These are phyloP conservation scores for Macrocybe gigantea DNA, from an alignment of 768 basidiomycete species.

Conservation along the genomic window DNA sequence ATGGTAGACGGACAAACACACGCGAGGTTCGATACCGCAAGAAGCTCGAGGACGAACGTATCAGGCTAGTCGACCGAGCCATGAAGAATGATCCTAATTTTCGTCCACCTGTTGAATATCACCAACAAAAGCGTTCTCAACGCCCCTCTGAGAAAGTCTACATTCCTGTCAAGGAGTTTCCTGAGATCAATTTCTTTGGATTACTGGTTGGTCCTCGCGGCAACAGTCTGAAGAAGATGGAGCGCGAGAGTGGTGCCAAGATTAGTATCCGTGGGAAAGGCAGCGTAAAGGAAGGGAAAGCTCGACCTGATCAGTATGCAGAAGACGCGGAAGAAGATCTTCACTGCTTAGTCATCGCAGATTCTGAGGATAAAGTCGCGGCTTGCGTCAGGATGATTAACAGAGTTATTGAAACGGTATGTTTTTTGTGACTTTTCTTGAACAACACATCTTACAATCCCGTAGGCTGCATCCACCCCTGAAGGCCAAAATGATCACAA, in stretches of 20 bases:
- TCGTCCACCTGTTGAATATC: constrained; percentile 94
- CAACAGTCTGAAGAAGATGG: constrained; percentile 99
- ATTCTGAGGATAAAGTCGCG: constrained; percentile 87
- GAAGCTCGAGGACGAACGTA: constrained; percentile 89
- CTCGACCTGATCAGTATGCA: constrained; percentile 87
- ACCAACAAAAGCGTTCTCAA: constrained; percentile 89
- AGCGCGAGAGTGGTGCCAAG: constrained; percentile 95
- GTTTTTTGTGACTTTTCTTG: constrained; percentile 18
- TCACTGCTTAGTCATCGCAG: constrained; percentile 94
- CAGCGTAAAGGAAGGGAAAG: constrained; percentile 98
- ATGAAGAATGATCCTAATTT: constrained; percentile 99
- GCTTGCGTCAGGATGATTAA: constrained; percentile 95
- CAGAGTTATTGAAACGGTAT: constrained; percentile 93
- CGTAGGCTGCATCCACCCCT: constrained; percentile 95
- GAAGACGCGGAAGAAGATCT: constrained; percentile 99
- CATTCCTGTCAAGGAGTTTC: constrained; percentile 99
- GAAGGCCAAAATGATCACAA: constrained; percentile 99
- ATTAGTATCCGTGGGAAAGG: constrained; percentile 98
- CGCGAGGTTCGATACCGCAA: constrained; percentile 98
- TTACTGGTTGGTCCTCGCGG: constrained; percentile 97
- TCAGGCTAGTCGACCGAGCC: constrained; percentile 88
- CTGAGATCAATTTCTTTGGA: constrained; percentile 99
- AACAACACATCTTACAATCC: constrained; percentile 1
- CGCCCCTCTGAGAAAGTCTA: constrained; percentile 98
- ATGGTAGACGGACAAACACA: constrained; percentile 97